Evolutionary conservation across 257 asterid genomes (phyloP).

Genomic region (Nicotiana benthamiana): DNA sequence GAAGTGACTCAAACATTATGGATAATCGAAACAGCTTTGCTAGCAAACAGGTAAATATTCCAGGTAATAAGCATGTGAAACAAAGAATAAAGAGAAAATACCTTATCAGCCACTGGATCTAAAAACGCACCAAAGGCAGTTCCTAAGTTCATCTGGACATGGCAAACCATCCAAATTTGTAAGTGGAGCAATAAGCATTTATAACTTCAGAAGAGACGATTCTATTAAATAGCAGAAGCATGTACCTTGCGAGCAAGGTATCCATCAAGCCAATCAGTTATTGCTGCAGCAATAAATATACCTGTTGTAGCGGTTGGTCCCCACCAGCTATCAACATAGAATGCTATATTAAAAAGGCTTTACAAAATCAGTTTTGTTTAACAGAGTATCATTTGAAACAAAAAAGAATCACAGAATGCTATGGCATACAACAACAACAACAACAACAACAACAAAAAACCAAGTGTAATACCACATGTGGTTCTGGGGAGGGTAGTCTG

Average conservation of each 20-base stretch:
- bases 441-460: too few relatives aligned
- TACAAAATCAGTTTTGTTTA: slow-evolving; percentile 11
- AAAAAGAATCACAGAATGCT: background rate
- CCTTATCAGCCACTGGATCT: slow-evolving; percentile 99
- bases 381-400: background rate
- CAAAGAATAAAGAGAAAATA: slow-evolving; percentile 9
- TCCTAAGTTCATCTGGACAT: slow-evolving; percentile 78
- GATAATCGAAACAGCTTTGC: background rate
- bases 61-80: background rate
- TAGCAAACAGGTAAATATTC: background rate
- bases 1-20: background rate
- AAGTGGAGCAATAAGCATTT: background rate
- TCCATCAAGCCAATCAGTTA: slow-evolving; percentile 99
- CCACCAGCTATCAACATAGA: slow-evolving; percentile 87
- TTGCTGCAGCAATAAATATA: slow-evolving; percentile 76
- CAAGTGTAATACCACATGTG: too few relatives aligned
- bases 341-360: slow-evolving; percentile 38
- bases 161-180: slow-evolving; percentile 9
- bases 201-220: slow-evolving; percentile 6
- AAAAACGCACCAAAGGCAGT: slow-evolving; percentile 95
- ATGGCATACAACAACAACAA: too few relatives aligned
- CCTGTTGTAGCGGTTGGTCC: slow-evolving; percentile 76
- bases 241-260: slow-evolving; percentile 93
- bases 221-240: slow-evolving; percentile 10
- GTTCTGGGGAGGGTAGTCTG: too few relatives aligned